Evolutionary conservation across 208 protist species (phyloP).

Genomic region (Porcisia hertigi): DNA sequence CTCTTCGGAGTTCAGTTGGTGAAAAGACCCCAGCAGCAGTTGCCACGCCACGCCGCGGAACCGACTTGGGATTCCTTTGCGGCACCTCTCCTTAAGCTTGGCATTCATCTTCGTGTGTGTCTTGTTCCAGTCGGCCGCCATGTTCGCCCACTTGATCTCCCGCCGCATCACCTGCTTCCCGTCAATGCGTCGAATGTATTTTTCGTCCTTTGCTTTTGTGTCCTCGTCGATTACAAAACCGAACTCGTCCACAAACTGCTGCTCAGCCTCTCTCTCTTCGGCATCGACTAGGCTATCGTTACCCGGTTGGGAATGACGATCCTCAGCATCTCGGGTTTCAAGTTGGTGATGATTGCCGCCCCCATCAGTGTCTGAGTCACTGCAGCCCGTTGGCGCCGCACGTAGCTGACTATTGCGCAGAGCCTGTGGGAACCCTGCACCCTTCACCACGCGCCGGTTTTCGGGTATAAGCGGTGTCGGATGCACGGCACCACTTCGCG

Average conservation of each 20-base stretch:
- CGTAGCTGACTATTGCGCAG: conserved; percentile 43
- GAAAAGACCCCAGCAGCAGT: conserved; percentile 78
- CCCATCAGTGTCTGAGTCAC: conserved; percentile 54
- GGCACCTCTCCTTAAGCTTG: conserved; percentile 88
- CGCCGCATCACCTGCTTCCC: conserved; percentile 70
- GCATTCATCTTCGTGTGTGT: conserved; percentile 70
- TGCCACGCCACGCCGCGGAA: conserved; percentile 89
- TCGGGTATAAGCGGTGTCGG: conserved; percentile 21
- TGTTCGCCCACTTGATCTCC: conserved; percentile 90
- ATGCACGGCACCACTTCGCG: not conserved
- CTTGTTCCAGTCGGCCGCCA: conserved; percentile 83
- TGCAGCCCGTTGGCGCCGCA: conserved; percentile 47
- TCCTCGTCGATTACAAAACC: conserved; percentile 87
- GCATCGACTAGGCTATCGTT: conserved; percentile 23
- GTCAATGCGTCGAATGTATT: conserved; percentile 70
- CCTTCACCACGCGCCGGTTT: conserved; percentile 22
- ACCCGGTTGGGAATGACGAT: not conserved
- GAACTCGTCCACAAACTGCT: conserved; percentile 89
- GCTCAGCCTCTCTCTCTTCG: conserved; percentile 59
- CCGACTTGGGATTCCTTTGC: conserved; percentile 85
- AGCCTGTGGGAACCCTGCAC: conserved; percentile 24
- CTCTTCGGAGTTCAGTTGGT: conserved; percentile 64
- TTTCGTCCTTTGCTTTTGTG: conserved; percentile 52
- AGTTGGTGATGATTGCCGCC: not conserved
- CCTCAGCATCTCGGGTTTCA: conserved; percentile 7